Conservation (phyloP, 2,329 filamentous ascomycete genomes). For the Atkinsonella hypoxylon region DNA sequence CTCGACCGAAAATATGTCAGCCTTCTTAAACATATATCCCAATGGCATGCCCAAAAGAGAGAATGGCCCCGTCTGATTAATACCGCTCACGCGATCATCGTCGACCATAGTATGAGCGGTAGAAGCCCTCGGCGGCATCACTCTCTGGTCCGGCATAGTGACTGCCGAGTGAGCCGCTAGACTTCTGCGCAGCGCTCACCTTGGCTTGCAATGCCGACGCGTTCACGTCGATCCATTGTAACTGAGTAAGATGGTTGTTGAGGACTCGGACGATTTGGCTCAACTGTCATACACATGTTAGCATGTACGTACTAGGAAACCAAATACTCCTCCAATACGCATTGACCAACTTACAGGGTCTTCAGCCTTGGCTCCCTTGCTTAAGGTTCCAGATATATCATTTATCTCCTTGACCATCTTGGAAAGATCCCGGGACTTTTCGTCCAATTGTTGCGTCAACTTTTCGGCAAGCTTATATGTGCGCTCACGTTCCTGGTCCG, state of each 20-base stretch:
- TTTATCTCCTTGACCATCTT: slow-evolving; percentile 99
- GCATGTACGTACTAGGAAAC: slow-evolving; percentile 5
- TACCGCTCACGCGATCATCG: slow-evolving; percentile 30
- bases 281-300: slow-evolving; percentile 41
- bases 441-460: slow-evolving; percentile 77
- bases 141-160: slow-evolving; percentile 49
- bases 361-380: slow-evolving; percentile 78
- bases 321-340: background rate
- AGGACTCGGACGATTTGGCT: slow-evolving; percentile 92
- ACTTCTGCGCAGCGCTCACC: slow-evolving; percentile 71
- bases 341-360: slow-evolving; percentile 56
- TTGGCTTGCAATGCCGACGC: slow-evolving; percentile 71
- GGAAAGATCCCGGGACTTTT: slow-evolving; percentile 82
- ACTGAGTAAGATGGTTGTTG: slow-evolving; percentile 80
- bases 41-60: background rate
- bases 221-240: slow-evolving; percentile 88
- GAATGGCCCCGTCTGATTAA: background rate
- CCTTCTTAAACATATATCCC: background rate
- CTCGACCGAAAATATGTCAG: slow-evolving; percentile 6
- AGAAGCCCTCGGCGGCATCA: slow-evolving; percentile 79
- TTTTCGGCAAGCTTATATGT: slow-evolving; percentile 96
- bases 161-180: slow-evolving; percentile 49
- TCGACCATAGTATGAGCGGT: slow-evolving; percentile 72
- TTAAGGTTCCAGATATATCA: slow-evolving; percentile 74
- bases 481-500: slow-evolving; percentile 88